Evolutionary conservation across 2,329 filamentous ascomycete genomes (phyloP).

Genomic region (Aspergillus udagawae): DNA sequence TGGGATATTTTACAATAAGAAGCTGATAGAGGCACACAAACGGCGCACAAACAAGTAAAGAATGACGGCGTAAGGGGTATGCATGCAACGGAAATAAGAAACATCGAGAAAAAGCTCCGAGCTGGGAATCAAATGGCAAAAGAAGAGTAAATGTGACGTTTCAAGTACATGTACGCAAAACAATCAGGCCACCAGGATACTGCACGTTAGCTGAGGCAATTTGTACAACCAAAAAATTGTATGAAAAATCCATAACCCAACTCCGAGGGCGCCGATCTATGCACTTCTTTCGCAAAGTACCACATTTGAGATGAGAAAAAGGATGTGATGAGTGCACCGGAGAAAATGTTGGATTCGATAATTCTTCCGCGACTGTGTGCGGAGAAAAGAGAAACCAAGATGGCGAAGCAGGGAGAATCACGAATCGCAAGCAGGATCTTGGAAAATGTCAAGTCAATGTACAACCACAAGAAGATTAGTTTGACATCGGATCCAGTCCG

Average conservation of each 20-base stretch:
- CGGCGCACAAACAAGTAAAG: background rate
- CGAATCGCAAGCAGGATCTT: background rate
- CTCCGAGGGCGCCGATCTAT: conserved; percentile 25
- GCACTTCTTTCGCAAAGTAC: conserved; percentile 15
- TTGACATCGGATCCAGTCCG: conserved; percentile 17
- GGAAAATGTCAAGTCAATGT: conserved; percentile 1
- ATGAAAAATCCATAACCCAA: conserved; percentile 13
- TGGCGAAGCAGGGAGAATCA: background rate
- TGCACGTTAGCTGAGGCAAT: conserved; percentile 5
- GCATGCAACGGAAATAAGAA: background rate
- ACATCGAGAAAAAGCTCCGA: background rate
- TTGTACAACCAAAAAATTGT: conserved; percentile 14
- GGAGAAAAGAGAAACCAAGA: background rate
- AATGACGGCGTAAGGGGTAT: background rate
- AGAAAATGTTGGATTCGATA: background rate
- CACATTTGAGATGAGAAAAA: background rate
- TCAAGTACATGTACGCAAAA: background rate
- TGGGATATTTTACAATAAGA: conserved; percentile 2
- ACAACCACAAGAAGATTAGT: conserved; percentile 7
- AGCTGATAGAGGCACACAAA: conserved; percentile 3
- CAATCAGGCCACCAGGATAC: background rate
- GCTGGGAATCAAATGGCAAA: conserved; percentile 6
- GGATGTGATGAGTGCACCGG: background rate
- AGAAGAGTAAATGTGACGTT: conserved; percentile 1
- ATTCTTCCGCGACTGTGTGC: background rate